These are phyloP conservation scores for Boletus pseudopeckii DNA, from an alignment of 768 basidiomycete genomes.

Conservation along the genomic window DNA sequence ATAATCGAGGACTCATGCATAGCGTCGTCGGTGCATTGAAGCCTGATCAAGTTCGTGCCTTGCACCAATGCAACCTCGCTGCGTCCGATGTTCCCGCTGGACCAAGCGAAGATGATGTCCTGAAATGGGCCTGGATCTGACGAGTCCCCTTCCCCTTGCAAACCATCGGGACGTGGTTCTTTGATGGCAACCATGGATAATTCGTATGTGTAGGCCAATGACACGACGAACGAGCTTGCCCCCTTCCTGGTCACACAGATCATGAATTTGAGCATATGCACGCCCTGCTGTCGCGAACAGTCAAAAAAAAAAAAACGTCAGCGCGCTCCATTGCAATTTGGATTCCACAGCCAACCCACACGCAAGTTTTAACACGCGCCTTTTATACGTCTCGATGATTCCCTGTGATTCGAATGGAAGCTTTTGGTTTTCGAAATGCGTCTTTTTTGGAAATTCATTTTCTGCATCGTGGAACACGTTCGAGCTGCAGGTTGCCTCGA, in stretches of 20 bases:
- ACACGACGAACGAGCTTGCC: neutral
- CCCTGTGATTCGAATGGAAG: constrained; percentile 19
- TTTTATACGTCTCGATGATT: neutral
- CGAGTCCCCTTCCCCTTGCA: neutral
- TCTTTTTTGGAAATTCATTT: constrained; percentile 13
- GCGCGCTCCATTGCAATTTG: neutral
- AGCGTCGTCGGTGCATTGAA: constrained; percentile 64
- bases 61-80: constrained; percentile 60
- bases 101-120: constrained; percentile 44
- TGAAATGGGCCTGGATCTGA: constrained; percentile 37
- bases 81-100: constrained; percentile 48
- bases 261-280: constrained; percentile 9
- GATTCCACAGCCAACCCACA: neutral
- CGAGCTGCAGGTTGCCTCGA: neutral
- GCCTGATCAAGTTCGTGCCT: constrained; percentile 45
- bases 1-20: constrained; percentile 69
- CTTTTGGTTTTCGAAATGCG: neutral
- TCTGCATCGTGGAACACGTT: neutral
- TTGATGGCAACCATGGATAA: constrained; percentile 4
- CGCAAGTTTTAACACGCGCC: neutral
- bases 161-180: constrained; percentile 1
- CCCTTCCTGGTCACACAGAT: constrained; percentile 3
- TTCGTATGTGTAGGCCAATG: neutral
- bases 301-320: neutral
- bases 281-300: too few relatives aligned